Conservation (phyloP, 2,329 filamentous ascomycete species). For the Fusarium humuli region DNA sequence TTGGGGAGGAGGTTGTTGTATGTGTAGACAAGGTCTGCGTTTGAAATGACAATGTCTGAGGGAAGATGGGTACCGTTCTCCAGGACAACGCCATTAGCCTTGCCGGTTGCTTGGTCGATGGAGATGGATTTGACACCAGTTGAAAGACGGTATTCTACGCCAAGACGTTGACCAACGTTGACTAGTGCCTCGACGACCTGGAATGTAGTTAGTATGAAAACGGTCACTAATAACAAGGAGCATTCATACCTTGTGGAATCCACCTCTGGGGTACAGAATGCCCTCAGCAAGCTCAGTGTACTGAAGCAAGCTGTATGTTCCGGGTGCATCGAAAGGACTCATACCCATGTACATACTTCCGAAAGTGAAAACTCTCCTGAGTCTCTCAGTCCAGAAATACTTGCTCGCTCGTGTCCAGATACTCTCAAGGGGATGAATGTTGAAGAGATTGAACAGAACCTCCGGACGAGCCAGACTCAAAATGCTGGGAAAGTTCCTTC, state of each 20-base stretch:
- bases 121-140: constrained; percentile 67
- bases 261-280: constrained; percentile 79
- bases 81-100: constrained; percentile 69
- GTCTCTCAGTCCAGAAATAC: constrained; percentile 77
- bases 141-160: constrained; percentile 71
- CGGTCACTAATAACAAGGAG: accelerated
- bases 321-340: constrained; percentile 80
- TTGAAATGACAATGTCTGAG: constrained; percentile 76
- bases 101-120: constrained; percentile 57
- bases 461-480: constrained; percentile 66
- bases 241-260: constrained; percentile 66
- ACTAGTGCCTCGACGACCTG: constrained; percentile 71
- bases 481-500: constrained; percentile 73
- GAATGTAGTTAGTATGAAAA: not conserved
- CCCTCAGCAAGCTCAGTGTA: constrained; percentile 80
- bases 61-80: constrained; percentile 66
- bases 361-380: constrained; percentile 79
- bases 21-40: constrained; percentile 79
- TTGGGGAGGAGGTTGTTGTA: constrained; percentile 76
- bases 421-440: constrained; percentile 76
- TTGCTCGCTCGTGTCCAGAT: constrained; percentile 73
- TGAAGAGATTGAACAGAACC: constrained; percentile 69
- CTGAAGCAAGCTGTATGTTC: constrained; percentile 78
- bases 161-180: constrained; percentile 69
- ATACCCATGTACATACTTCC: constrained; percentile 88